phyloP scores from a whole-genome alignment of 352 stramenopile genomes.

The Phytophthora megakarya region DNA sequence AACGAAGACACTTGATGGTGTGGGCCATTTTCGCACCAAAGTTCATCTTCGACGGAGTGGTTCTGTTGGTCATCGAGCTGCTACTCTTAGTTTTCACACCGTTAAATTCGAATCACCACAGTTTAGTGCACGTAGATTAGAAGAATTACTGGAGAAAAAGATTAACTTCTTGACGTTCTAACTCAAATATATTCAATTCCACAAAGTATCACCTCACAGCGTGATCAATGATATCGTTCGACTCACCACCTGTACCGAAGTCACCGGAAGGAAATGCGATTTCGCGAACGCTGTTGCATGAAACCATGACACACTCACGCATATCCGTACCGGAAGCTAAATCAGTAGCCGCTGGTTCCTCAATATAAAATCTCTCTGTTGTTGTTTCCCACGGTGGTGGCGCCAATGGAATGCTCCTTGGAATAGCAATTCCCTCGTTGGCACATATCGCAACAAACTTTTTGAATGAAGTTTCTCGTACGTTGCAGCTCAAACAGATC shows the following conservation, averaged over 20 bases:
- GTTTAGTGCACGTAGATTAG: constrained; percentile 20
- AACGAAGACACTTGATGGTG: constrained; percentile 92
- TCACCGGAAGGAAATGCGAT: constrained; percentile 25
- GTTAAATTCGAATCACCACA: constrained; percentile 15
- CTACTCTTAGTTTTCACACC: constrained; percentile 44
- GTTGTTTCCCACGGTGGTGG: constrained; percentile 41
- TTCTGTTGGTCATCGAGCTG: constrained; percentile 62
- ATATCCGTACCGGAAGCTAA: constrained; percentile 29
- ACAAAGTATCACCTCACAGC: constrained; percentile 33
- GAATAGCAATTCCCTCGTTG: constrained; percentile 48
- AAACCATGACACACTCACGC: constrained; percentile 56
- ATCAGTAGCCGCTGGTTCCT: constrained; percentile 49
- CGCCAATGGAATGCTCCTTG: constrained; percentile 40
- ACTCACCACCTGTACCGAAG: constrained; percentile 28
- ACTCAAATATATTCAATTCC: background rate
- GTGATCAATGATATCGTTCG: constrained; percentile 54
- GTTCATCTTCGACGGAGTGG: constrained; percentile 85
- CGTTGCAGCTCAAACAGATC: constrained; percentile 73
- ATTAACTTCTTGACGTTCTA: background rate
- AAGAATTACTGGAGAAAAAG: too few relatives aligned
- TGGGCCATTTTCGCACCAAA: constrained; percentile 94
- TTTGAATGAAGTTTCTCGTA: constrained; percentile 67
- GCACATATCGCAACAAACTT: constrained; percentile 56
- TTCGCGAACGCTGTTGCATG: constrained; percentile 62
- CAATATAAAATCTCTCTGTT: constrained; percentile 61